Base-by-base conservation (phyloP, 2,329 filamentous ascomycete genomes). In the Scorias spongiosa region DNA sequence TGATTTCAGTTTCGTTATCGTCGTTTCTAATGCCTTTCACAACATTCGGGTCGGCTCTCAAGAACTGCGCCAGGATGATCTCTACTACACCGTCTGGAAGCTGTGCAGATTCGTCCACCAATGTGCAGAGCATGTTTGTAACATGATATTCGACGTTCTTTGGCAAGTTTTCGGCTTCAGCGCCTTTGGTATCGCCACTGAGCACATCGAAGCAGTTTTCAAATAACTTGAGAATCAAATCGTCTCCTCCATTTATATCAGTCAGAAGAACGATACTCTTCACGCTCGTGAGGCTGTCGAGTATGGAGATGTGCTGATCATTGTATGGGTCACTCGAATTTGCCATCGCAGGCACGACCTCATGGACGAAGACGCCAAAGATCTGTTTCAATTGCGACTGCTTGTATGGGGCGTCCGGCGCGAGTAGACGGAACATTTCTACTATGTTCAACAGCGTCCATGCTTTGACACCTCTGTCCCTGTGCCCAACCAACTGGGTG, bases 101-200 rank as follows among this genome's bases (percentile, higher is more conserved):
- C 32, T 76, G 78, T 1, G 75, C 69, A 14, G 82, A 80, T 66
- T 98, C 91, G 51, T 96, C 91, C 17, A 98, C 81, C 42, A 98
- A 68, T 42, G 81, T 84, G 39, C 82, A 79, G 17, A 98, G 73
- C 49, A 96, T 75, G 42, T 85, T 79, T 17, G 82, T 91, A 74
- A 98, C 85, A 59, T 91, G 81, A 56, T 87, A 87, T 61, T 95
- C 86, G 45, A 96, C 84, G 62, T 93, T 91, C 66, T 93, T 94
- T 46, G 84, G 82, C 40, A 95, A 72, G 53, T 87, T 80, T 52
- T 94, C 87, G 30, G 84, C 85, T 0, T 78, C 78, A 4, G 79
- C 74, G 12, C 79, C 74, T 56, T 83, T 88, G 10, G 81, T 78
- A 3, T 81, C 80, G 1, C 78, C 78, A 0, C 87, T 88, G 39